phyloP scores from a whole-genome alignment of 768 basidiomycete species.

The Crepidotus variabilis region DNA sequence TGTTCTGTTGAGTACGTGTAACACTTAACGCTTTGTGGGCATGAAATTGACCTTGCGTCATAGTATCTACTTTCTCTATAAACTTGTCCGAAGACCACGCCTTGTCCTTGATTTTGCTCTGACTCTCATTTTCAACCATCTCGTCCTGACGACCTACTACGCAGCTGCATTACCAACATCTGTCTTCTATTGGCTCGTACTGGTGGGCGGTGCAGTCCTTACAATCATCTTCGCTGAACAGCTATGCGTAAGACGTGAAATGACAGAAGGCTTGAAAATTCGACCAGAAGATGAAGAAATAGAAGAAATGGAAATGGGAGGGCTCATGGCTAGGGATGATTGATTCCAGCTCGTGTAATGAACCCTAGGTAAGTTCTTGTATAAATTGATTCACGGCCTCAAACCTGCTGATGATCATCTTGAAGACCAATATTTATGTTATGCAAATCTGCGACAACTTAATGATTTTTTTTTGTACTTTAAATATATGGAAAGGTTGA shows the following conservation, averaged over 20 bases:
- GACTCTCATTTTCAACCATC: conserved; percentile 88
- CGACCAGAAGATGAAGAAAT: conserved; percentile 46
- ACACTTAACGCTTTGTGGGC: conserved; percentile 2
- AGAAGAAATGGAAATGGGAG: conserved; percentile 59
- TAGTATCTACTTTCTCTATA: conserved; percentile 78
- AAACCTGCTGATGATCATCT: no score
- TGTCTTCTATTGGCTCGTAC: conserved; percentile 87
- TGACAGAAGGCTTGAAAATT: conserved; percentile 76
- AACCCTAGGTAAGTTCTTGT: background rate
- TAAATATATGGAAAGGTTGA: no score
- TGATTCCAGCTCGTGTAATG: conserved; percentile 12
- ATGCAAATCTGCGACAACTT: no score
- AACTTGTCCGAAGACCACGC: conserved; percentile 85
- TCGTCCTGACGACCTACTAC: conserved; percentile 93
- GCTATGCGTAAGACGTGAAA: conserved; percentile 85
- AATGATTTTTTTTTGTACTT: no score
- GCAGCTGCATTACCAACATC: conserved; percentile 81
- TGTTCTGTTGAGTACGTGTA: conserved; percentile 81
- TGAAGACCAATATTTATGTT: no score
- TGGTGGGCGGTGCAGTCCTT: conserved; percentile 64
- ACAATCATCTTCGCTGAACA: conserved; percentile 87
- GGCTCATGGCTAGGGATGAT: conserved; percentile 36
- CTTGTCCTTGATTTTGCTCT: conserved; percentile 92
- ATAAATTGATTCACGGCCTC: no score
- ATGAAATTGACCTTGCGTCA: background rate